phyloP scores from a whole-genome alignment of 768 basidiomycete species.

The Amanita pseudoporphyria region DNA sequence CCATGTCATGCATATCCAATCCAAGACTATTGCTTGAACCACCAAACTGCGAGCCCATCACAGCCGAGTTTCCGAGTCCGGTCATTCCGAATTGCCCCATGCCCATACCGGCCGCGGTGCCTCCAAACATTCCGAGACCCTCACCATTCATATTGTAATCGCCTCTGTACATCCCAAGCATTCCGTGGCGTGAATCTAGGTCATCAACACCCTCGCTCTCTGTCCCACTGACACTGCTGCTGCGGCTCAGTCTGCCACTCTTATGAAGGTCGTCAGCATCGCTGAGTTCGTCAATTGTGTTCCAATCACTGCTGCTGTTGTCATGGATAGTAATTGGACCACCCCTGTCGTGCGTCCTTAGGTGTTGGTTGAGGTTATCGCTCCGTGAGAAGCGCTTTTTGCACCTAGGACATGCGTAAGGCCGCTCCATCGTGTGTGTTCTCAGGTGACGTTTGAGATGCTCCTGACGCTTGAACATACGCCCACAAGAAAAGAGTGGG shows the following conservation, averaged over 20 bases:
- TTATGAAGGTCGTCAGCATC: slow-evolving; percentile 4
- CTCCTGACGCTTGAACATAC: slow-evolving; percentile 87
- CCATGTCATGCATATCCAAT: slow-evolving; percentile 9
- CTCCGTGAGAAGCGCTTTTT: slow-evolving; percentile 78
- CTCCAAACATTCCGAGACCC: slow-evolving; percentile 12
- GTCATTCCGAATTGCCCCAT: slow-evolving; percentile 4
- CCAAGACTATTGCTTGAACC: slow-evolving; percentile 1
- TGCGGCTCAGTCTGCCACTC: slow-evolving; percentile 3
- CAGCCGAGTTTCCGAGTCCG: neutral
- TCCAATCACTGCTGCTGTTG: slow-evolving; percentile 5
- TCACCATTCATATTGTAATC: slow-evolving; percentile 34
- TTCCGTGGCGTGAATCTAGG: slow-evolving; percentile 14
- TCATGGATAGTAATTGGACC: slow-evolving; percentile 5
- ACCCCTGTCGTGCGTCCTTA: slow-evolving; percentile 65
- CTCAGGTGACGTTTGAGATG: slow-evolving; percentile 83
- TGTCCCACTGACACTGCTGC: slow-evolving; percentile 8
- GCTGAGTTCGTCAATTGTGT: slow-evolving; percentile 3
- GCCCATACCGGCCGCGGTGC: slow-evolving; percentile 6
- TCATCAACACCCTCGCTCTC: slow-evolving; percentile 7
- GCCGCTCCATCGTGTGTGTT: slow-evolving; percentile 85
- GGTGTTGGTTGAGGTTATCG: slow-evolving; percentile 84
- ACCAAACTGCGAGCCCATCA: slow-evolving; percentile 2
- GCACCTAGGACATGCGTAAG: slow-evolving; percentile 68
- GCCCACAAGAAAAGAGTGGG: slow-evolving; percentile 74
- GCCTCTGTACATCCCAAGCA: slow-evolving; percentile 44